Evolutionary conservation across 768 basidiomycete species (phyloP).

Genomic region (Leccinum truebloodii): DNA sequence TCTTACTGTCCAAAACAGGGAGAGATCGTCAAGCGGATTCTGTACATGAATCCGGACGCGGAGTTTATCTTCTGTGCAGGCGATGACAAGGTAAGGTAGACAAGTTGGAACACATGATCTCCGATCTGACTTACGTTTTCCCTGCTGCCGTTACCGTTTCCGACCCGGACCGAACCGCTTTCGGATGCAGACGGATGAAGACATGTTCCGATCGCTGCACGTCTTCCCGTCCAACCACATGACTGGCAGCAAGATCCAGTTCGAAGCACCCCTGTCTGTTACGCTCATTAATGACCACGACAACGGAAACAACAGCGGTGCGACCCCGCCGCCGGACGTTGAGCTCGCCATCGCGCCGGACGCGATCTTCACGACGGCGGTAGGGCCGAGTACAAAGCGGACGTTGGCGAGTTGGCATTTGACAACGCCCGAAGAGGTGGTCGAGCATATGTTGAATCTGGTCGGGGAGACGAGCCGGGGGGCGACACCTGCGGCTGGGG

Average conservation of each 20-base stretch:
- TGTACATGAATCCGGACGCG: conserved; percentile 91
- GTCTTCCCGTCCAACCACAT: conserved; percentile 47
- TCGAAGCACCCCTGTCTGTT: conserved; percentile 60
- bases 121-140: neutral
- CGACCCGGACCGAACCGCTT: neutral
- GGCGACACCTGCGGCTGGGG: neutral
- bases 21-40: conserved; percentile 93
- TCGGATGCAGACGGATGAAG: conserved; percentile 82
- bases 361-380: conserved; percentile 86
- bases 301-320: conserved; percentile 7
- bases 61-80: conserved; percentile 98
- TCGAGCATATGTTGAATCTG: conserved; percentile 73
- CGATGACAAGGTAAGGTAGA: conserved; percentile 80
- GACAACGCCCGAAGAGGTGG: conserved; percentile 82
- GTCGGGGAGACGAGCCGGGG: conserved; percentile 38
- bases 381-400: conserved; percentile 88
- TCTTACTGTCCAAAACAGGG: conserved; percentile 44
- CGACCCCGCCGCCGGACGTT: conserved; percentile 45
- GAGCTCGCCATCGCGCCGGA: conserved; percentile 67
- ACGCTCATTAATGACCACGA: conserved; percentile 33
- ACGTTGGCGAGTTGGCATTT: conserved; percentile 94
- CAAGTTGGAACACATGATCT: neutral
- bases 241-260: conserved; percentile 41
- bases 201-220: conserved; percentile 94
- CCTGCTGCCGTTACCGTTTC: neutral